Conservation (phyloP, 352 stramenopile species). For the Poterioochromonas sp. region DNA sequence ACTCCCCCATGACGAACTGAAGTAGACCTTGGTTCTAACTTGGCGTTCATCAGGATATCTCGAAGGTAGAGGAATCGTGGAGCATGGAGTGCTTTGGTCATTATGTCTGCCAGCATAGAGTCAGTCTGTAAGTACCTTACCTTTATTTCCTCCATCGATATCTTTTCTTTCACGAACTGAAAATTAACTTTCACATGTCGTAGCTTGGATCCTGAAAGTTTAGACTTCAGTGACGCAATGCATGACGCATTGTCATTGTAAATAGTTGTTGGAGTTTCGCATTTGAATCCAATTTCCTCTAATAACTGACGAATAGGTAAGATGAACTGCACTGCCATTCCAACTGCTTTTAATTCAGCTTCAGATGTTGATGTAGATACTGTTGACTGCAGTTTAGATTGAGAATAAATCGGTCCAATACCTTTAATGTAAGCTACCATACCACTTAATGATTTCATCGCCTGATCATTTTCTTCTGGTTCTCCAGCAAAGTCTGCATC, state of each 20-base stretch:
- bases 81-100: constrained; percentile 17
- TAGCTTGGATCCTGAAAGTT: neutral
- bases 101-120: constrained; percentile 6
- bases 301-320: constrained; percentile 2
- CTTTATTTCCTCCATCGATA: neutral
- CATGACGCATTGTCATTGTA: constrained; percentile 7
- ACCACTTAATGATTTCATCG: constrained; percentile 7
- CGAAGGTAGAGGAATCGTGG: no score
- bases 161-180: neutral
- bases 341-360: constrained; percentile 18
- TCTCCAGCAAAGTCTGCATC: constrained; percentile 13
- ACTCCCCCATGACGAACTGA: no score
- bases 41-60: no score
- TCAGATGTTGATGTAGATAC: constrained; percentile 23
- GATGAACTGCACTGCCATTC: neutral
- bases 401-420: constrained; percentile 22
- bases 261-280: constrained; percentile 3
- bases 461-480: constrained; percentile 23
- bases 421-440: constrained; percentile 21
- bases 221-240: neutral
- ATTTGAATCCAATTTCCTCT: neutral
- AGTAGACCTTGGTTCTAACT: no score
- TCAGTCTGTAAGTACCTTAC: constrained; percentile 8
- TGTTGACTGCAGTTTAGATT: neutral
- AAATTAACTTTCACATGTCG: constrained; percentile 19